phyloP scores from a whole-genome alignment of 2,329 filamentous ascomycete species.

The Beauveria asiatica region DNA sequence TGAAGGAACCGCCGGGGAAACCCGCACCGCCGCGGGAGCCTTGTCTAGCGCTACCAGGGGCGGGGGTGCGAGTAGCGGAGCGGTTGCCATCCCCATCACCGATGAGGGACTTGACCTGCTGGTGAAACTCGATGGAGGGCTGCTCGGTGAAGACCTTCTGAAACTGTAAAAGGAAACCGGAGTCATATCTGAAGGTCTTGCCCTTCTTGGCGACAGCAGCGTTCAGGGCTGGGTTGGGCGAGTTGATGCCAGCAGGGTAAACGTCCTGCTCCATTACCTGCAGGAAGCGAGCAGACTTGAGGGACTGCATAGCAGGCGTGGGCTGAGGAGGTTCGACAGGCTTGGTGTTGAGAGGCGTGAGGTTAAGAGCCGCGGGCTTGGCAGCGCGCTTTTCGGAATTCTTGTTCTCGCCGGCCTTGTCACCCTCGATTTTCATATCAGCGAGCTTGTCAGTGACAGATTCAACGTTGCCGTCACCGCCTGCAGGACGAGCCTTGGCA shows the following conservation, averaged over 20 bases:
- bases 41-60: conserved; percentile 43
- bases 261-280: conserved; percentile 67
- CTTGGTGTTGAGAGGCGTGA: conserved; percentile 74
- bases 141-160: conserved; percentile 94
- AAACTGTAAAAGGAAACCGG: conserved; percentile 92
- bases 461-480: conserved; percentile 32
- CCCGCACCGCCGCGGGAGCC: conserved; percentile 43
- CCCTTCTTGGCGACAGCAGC: conserved; percentile 68
- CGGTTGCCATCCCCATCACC: conserved; percentile 64
- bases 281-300: conserved; percentile 86
- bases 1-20: conserved; percentile 65
- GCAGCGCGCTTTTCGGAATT: conserved; percentile 51
- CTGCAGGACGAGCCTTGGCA: conserved; percentile 29
- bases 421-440: conserved; percentile 38
- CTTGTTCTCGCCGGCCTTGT: conserved; percentile 40
- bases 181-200: conserved; percentile 87
- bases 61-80: conserved; percentile 49
- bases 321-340: conserved; percentile 84
- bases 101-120: conserved; percentile 78
- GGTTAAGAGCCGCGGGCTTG: conserved; percentile 83
- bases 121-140: conserved; percentile 86
- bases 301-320: conserved; percentile 84
- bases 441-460: conserved; percentile 41
- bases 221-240: conserved; percentile 88
- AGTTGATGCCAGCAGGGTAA: conserved; percentile 77